Conservation (phyloP, 345 rosid genomes). For the Ricinus communis region DNA sequence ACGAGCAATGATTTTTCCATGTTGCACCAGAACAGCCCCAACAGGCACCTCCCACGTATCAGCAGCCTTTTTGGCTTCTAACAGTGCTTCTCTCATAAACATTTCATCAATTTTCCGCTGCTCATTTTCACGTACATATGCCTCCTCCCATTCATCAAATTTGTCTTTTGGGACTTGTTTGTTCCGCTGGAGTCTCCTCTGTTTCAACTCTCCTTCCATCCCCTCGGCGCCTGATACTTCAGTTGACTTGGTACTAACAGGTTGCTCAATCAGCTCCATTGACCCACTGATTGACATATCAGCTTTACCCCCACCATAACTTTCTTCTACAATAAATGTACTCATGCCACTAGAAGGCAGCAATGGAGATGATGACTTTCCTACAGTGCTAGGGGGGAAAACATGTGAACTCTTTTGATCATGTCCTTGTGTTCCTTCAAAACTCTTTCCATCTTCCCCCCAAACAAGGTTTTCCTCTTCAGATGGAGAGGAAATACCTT, state of each 20-base stretch:
- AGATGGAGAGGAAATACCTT: constrained; percentile 38
- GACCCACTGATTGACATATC: constrained; percentile 38
- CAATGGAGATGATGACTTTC: constrained; percentile 29
- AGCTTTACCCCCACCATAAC: constrained; percentile 38
- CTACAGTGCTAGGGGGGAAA: constrained; percentile 31
- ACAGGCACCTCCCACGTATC: constrained; percentile 98
- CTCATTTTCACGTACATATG: constrained; percentile 63
- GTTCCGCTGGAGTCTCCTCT: constrained; percentile 66
- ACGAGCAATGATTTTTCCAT: constrained; percentile 87
- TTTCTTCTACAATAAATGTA: constrained; percentile 36
- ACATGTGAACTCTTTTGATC: constrained; percentile 29
- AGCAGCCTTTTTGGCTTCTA: constrained; percentile 93
- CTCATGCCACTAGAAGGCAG: constrained; percentile 38
- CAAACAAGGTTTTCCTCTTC: constrained; percentile 33
- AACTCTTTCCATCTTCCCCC: constrained; percentile 32
- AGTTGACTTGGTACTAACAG: constrained; percentile 34
- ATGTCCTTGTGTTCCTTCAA: constrained; percentile 12
- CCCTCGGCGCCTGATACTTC: constrained; percentile 39
- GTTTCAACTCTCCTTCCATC: constrained; percentile 47
- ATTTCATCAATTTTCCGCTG: constrained; percentile 72
- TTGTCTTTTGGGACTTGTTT: constrained; percentile 69
- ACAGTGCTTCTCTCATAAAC: constrained; percentile 90
- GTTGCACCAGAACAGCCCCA: constrained; percentile 90
- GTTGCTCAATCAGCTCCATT: constrained; percentile 37
- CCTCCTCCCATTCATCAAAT: constrained; percentile 99